phyloP scores from a whole-genome alignment of 2,329 filamentous ascomycete genomes.

The Seiridium unicorne region DNA sequence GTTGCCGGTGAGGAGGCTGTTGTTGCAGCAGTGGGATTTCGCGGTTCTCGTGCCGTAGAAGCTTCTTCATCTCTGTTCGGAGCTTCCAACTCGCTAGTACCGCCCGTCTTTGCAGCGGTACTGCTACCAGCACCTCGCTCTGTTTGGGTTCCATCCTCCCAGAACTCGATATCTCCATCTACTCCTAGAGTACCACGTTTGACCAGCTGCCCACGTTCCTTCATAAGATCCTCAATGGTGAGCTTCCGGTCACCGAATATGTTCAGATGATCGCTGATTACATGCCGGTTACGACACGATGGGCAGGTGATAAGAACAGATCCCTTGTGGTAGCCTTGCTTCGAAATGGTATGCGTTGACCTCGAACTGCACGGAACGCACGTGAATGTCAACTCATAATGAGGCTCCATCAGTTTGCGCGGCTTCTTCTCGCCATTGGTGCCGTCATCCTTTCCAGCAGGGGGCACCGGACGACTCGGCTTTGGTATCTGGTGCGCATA shows the following conservation, averaged over 20 bases:
- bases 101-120: neutral
- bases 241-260: constrained; percentile 72
- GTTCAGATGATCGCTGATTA: constrained; percentile 85
- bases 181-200: constrained; percentile 69
- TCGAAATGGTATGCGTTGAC: constrained; percentile 82
- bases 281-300: constrained; percentile 78
- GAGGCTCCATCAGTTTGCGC: constrained; percentile 48
- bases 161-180: constrained; percentile 90
- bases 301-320: constrained; percentile 89
- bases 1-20: neutral
- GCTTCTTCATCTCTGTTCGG: neutral
- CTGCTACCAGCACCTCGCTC: neutral
- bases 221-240: constrained; percentile 76
- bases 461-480: constrained; percentile 13
- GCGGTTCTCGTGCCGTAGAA: neutral
- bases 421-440: constrained; percentile 2
- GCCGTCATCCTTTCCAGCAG: constrained; percentile 14
- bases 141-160: constrained; percentile 67
- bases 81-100: neutral
- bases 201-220: constrained; percentile 71
- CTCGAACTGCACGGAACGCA: constrained; percentile 81
- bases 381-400: constrained; percentile 89
- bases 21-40: neutral
- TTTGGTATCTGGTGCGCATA: constrained; percentile 27
- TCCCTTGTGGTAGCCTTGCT: constrained; percentile 92